Evolutionary conservation across 2,329 filamentous ascomycete genomes (phyloP).

Genomic region (Paecilomyces fulvus): DNA sequence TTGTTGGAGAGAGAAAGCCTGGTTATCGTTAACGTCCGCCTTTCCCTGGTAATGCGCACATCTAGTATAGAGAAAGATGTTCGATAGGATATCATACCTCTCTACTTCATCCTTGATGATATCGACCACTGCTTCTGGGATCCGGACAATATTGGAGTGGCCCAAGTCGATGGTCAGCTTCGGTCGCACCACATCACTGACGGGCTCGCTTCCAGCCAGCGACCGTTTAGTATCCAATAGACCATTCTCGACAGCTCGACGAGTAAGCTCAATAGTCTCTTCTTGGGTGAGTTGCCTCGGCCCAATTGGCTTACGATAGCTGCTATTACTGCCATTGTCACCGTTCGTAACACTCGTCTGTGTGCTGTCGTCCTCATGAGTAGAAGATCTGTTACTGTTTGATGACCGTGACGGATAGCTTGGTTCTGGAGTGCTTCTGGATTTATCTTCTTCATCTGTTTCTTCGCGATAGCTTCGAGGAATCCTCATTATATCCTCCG

Average conservation of each 20-base stretch:
- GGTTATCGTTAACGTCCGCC: constrained; percentile 5
- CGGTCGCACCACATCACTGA: constrained; percentile 39
- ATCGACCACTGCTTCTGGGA: constrained; percentile 43
- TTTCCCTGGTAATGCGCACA: neutral
- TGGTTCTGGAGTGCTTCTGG: constrained; percentile 19
- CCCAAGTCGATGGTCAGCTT: constrained; percentile 45
- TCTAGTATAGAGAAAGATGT: neutral
- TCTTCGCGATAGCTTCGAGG: constrained; percentile 23
- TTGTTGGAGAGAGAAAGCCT: constrained; percentile 46
- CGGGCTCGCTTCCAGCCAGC: constrained; percentile 36
- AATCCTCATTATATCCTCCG: constrained; percentile 29
- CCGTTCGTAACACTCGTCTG: constrained; percentile 15
- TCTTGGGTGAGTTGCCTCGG: constrained; percentile 31
- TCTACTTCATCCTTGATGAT: constrained; percentile 47
- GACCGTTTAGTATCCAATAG: constrained; percentile 41
- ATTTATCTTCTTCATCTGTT: constrained; percentile 23
- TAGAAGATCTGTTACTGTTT: constrained; percentile 18
- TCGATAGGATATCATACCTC: constrained; percentile 25
- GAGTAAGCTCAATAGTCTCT: constrained; percentile 38
- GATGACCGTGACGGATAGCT: constrained; percentile 16
- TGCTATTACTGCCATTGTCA: constrained; percentile 10
- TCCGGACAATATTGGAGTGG: constrained; percentile 39
- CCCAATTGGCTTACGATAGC: constrained; percentile 10
- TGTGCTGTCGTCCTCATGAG: constrained; percentile 17
- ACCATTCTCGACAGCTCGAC: constrained; percentile 38